Evolutionary conservation across 75 land plant species (phyloP).

Genomic region (Cupressus sempervirens): DNA sequence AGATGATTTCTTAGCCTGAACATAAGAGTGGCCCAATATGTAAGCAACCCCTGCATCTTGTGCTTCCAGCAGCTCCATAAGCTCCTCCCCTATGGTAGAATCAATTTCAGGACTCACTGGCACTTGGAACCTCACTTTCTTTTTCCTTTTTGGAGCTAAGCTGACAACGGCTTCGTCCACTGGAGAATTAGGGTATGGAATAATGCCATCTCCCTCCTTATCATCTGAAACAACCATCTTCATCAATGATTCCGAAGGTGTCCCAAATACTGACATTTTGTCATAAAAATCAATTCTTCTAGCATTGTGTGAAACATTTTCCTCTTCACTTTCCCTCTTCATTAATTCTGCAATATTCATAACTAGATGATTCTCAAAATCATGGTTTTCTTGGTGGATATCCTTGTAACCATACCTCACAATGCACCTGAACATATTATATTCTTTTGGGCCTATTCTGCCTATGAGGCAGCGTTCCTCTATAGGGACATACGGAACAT

Average conservation of each 20-base stretch:
- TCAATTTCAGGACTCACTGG: slow-evolving; percentile 19
- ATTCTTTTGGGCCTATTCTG: slow-evolving; percentile 57
- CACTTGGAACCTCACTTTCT: slow-evolving; percentile 31
- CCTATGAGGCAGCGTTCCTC: slow-evolving; percentile 59
- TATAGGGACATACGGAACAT: slow-evolving; percentile 41
- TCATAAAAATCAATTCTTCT: slow-evolving; percentile 11
- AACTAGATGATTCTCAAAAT: slow-evolving; percentile 57
- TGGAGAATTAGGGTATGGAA: background rate
- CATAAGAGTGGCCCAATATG: slow-evolving; percentile 37
- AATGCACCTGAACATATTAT: slow-evolving; percentile 62
- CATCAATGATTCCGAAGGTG: background rate
- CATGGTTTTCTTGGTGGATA: slow-evolving; percentile 30
- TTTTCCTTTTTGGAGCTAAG: slow-evolving; percentile 5
- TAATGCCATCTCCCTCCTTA: slow-evolving; percentile 2
- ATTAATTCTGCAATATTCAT: slow-evolving; percentile 58
- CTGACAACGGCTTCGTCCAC: background rate
- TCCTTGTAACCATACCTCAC: slow-evolving; percentile 71
- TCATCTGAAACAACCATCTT: slow-evolving; percentile 12
- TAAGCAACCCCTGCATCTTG: slow-evolving; percentile 37
- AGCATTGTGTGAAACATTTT: slow-evolving; percentile 13
- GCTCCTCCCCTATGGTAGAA: slow-evolving; percentile 12
- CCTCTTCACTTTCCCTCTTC: slow-evolving; percentile 17
- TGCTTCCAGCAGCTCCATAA: slow-evolving; percentile 29
- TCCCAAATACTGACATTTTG: slow-evolving; percentile 31
- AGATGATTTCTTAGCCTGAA: slow-evolving; percentile 33